A percentile compares a stretch with the other conserved stretches of the same genome.
Evolutionary conservation across 2,329 filamentous ascomycete genomes (phyloP).

Genomic region (Alternaria postmessia): DNA sequence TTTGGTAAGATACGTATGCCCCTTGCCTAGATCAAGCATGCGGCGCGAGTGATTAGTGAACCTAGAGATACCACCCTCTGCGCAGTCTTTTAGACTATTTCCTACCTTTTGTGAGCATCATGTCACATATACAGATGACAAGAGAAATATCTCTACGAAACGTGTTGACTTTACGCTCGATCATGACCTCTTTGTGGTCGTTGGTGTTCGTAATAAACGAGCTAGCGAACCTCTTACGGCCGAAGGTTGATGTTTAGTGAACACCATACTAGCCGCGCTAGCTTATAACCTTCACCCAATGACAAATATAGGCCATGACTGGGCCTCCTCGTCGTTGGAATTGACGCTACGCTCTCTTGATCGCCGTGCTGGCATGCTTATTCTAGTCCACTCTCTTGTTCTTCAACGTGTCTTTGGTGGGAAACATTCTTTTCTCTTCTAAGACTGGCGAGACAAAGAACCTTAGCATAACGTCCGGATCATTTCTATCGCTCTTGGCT

Average conservation of each 20-base stretch:
- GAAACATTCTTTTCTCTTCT: not conserved
- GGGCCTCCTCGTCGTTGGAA: not conserved
- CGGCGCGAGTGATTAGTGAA: not conserved
- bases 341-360: not conserved
- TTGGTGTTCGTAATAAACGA: not conserved
- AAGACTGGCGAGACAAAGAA: not conserved
- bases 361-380: not conserved
- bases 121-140: too few species aligned
- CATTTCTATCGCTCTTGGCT: not conserved
- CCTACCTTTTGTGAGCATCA: not conserved
- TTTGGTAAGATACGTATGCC: not conserved
- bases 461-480: not conserved
- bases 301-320: not conserved
- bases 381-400: not conserved
- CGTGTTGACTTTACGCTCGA: not conserved
- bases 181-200: not conserved
- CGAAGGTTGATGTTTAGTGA: not conserved
- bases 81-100: not conserved
- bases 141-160: not conserved
- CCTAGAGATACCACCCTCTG: not conserved
- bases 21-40: not conserved
- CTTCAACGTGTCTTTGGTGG: not conserved
- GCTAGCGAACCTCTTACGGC: not conserved
- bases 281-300: not conserved
- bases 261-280: not conserved